Evolutionary conservation across 2,329 filamentous ascomycete species (phyloP), one percentile per base, ranked within the genome.

Genomic region (Alternaria arborescens): DNA sequence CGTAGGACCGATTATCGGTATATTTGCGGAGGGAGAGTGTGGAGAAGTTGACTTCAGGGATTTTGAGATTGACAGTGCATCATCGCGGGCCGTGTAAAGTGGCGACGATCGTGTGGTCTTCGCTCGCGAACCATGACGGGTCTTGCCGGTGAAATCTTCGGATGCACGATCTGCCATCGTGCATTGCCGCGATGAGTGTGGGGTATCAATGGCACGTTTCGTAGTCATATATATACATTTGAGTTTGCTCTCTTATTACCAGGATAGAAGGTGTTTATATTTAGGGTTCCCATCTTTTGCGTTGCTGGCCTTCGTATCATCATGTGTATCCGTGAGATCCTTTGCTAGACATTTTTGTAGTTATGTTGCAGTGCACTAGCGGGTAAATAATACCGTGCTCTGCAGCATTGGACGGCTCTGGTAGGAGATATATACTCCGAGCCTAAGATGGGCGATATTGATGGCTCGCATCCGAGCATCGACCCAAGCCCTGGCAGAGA

Each of bases 1-100:
- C 46, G 60, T 65, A n/a, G 66, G 66, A 12, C 66, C 62, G 5
- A 52, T 66, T 28, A 26, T 66, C 14, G 65, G 62, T 10, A 5
- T 66, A 11, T 67, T 57, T 48, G 64, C 52, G 22, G 41, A 61
- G 38, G 36, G 30, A 4, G 24, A 40, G 6, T 3, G 36, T 8
- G 36, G 26, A 22, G 52, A 55, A 24, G 16, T 51, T 7, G 38
- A 8, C 4, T 55, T 44, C 18, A 24, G 10, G 18, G n/a, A 26
- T 40, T 44, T 60, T 16, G n/a, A 10, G 7, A 12, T 55, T 18
- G 51, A 55, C 42, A 14, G 28, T 12, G 18, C 46, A 34, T 48
- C 30, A n/a, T 36, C 32, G 30, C 20, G 46, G 46, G 32, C 46
- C 46, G 46, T 36, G 22, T 50, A 32, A 38, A 18, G 32, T 36